Base-by-base conservation (phyloP, 75 land plant species). In the Adiantum capillusveneris region DNA sequence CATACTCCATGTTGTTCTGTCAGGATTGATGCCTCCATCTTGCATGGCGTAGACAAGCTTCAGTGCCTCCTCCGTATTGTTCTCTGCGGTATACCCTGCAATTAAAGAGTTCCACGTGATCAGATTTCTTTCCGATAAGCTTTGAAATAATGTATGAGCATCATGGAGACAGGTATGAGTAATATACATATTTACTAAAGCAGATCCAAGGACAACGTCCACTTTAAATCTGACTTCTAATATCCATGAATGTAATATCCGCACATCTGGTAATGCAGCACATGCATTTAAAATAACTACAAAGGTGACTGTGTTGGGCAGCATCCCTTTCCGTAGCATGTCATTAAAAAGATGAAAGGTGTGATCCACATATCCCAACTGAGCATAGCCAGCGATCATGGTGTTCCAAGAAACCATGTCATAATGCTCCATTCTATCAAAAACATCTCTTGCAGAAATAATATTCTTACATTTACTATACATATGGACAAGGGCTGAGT, bases 201-300 rank as follows among this genome's bases (percentile, higher is more conserved):
- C 31, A 22, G 7, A n/a, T 28, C 25, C 30, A 53, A 53, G 1
- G 17, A 1, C 13, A 9, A 53, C 18, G 55, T 53, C 43, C 24
- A 16, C 7, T n/a, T 28, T 1, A 17, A 64, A 11, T 20, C 66
- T 42, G 0, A n/a, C 20, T n/a, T 54, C 36, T 20, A 34, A 1
- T 0, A 85, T 24, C 36, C 71, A 59, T 21, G 86, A 77, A 65
- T 85, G 89, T 30, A 71, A 78, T 68, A 73, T 77, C 60, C 74
- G 69, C 17, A 68, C 89, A 34, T 76, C 77, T 44, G 65, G 82
- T 19, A 79, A 12, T 9, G 25, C 71, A 44, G 50, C 28, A 34
- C 71, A 65, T 21, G 58, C 52, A 64, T 42, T 29, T 6, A 69
- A 26, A 28, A 69, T 34, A 41, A 44, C 37, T 25, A 69, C 13